Percentiles rank a stretch among this genome's conserved stretches.
Conservation (phyloP, 2,329 filamentous ascomycete species). For the Aspergillus novofumigatus region DNA sequence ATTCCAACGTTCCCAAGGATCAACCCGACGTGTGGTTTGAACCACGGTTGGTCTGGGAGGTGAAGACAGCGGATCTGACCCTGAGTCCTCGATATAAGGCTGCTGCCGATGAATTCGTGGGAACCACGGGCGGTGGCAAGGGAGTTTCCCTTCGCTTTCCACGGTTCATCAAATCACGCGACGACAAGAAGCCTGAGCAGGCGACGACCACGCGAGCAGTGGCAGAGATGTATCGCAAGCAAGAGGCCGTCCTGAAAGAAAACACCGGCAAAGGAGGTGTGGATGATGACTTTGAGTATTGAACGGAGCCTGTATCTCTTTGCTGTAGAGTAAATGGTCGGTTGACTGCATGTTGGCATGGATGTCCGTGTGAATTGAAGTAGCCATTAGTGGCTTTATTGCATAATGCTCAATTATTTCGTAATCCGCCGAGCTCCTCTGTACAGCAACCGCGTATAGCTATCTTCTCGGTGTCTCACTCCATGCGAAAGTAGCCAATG, state of each 20-base stretch:
- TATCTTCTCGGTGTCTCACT: not conserved
- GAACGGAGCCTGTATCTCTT: not conserved
- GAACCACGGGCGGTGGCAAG: conserved; percentile 62
- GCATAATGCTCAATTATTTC: not conserved
- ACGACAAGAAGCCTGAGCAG: conserved; percentile 93
- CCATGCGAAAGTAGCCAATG: too few species aligned
- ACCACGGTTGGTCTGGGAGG: conserved; percentile 91
- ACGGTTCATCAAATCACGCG: conserved; percentile 82
- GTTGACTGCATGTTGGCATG: too few species aligned
- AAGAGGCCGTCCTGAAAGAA: conserved; percentile 82
- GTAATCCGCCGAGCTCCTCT: not conserved
- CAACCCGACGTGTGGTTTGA: conserved; percentile 99
- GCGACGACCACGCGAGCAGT: conserved; percentile 81
- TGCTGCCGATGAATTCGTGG: conserved; percentile 76
- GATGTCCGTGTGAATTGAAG: too few species aligned
- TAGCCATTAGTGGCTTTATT: not conserved
- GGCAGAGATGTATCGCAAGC: conserved; percentile 94
- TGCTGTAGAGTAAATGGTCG: too few species aligned
- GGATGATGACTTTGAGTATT: conserved; percentile 99
- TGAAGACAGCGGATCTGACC: conserved; percentile 93
- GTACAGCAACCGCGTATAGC: not conserved
- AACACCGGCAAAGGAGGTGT: conserved; percentile 82
- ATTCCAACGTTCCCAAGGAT: conserved; percentile 78
- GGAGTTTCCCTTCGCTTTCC: conserved; percentile 90
- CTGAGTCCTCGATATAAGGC: conserved; percentile 90